phyloP scores from a whole-genome alignment of 2,329 filamentous ascomycete species.

The Botryosphaeria agaves region DNA sequence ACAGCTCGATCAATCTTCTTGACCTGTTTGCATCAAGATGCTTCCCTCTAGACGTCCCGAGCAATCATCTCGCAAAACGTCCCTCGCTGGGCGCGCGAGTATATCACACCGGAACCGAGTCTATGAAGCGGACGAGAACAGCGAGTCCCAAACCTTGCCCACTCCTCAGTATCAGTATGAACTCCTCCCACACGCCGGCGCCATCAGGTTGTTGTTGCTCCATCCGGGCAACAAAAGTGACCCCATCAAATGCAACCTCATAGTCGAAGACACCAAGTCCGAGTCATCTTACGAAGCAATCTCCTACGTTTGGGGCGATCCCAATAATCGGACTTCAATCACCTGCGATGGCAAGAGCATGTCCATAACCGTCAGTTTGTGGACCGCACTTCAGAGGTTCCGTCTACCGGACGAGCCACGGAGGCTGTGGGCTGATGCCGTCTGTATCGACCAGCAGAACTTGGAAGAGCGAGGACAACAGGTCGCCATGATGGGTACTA shows the following conservation, averaged over 20 bases:
- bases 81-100: too few species aligned
- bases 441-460: conserved; percentile 7
- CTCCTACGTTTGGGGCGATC: not conserved
- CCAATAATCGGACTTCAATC: not conserved
- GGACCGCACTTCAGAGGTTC: conserved; percentile 1
- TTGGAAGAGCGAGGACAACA: conserved; percentile 5
- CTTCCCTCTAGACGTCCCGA: too few species aligned
- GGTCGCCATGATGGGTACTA: conserved; percentile 5
- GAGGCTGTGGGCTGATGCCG: conserved; percentile 6
- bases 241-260: not conserved
- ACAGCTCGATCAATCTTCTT: too few species aligned
- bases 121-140: not conserved
- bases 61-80: too few species aligned
- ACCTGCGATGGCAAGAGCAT: not conserved
- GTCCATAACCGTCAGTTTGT: not conserved
- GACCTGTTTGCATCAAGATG: too few species aligned
- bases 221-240: not conserved
- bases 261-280: not conserved
- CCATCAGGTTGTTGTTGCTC: not conserved
- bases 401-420: conserved; percentile 1
- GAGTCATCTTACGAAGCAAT: not conserved
- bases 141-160: not conserved
- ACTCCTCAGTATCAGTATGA: not conserved
- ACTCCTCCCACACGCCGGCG: not conserved
- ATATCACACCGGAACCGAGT: not conserved